phyloP scores from a whole-genome alignment of 106 monocot species.

The Ottelia alismoides region DNA sequence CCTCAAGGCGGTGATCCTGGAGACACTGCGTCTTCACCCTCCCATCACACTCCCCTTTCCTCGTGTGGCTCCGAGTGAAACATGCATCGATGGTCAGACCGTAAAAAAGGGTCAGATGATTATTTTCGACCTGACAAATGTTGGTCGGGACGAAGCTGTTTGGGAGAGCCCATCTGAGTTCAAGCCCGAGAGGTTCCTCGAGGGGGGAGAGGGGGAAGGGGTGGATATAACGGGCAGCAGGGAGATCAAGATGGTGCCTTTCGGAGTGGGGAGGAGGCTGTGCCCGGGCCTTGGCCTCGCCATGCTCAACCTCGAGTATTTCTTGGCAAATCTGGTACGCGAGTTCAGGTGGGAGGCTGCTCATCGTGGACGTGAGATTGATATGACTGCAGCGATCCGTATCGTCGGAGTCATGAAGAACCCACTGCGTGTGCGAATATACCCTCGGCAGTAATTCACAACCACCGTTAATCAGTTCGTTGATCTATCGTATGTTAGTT shows the following conservation, averaged over 20 bases:
- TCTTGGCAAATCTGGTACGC: slow-evolving; percentile 10
- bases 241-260: slow-evolving; percentile 22
- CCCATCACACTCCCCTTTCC: slow-evolving; percentile 8
- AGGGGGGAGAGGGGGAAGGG: slow-evolving; percentile 9
- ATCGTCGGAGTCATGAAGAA: slow-evolving; percentile 19
- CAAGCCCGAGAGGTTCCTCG: slow-evolving; percentile 17
- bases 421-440: slow-evolving; percentile 3
- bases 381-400: slow-evolving; percentile 5
- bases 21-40: slow-evolving; percentile 13
- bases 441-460: slow-evolving; percentile 1
- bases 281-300: slow-evolving; percentile 17
- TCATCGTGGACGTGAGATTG: slow-evolving; percentile 1
- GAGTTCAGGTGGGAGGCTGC: slow-evolving; percentile 11
- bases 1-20: slow-evolving; percentile 18
- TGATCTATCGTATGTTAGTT: too few relatives aligned
- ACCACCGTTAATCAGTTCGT: too few relatives aligned
- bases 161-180: slow-evolving; percentile 16
- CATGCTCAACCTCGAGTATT: slow-evolving; percentile 15
- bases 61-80: slow-evolving; percentile 6
- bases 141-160: slow-evolving; percentile 6
- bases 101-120: slow-evolving; percentile 3
- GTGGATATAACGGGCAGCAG: slow-evolving; percentile 6
- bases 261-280: slow-evolving; percentile 18
- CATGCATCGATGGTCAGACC: slow-evolving; percentile 1
- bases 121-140: slow-evolving; percentile 7